Evolutionary conservation across 1,284 basidiomycete genomes (phyloP).

Genomic region (Puccinia novopanici): DNA sequence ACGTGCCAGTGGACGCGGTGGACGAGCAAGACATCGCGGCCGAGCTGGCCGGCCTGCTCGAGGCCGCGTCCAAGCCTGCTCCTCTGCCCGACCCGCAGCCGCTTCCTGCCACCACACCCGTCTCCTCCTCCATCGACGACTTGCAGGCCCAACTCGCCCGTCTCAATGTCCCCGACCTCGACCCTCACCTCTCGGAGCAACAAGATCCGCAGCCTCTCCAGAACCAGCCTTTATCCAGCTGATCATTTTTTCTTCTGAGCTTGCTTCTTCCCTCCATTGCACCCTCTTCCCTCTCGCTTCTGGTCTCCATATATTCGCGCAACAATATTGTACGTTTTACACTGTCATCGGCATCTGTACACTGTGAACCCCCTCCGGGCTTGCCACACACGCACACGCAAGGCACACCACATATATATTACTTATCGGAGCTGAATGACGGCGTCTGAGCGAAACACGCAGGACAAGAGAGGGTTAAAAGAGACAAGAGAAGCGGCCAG

Average conservation of each 20-base stretch:
- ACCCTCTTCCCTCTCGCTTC: neutral
- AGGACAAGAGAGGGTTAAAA: no score
- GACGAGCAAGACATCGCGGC: constrained; percentile 16
- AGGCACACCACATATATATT: no score
- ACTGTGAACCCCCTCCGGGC: no score
- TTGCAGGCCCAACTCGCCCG: neutral
- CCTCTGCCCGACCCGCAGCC: neutral
- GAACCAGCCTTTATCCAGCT: neutral
- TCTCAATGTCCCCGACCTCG: neutral
- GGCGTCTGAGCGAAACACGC: no score
- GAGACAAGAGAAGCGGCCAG: no score
- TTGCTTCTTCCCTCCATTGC: neutral
- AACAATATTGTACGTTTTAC: no score
- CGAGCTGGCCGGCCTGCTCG: constrained; percentile 28
- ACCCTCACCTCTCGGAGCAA: neutral
- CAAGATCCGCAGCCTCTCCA: neutral
- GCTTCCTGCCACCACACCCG: neutral
- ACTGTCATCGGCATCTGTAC: no score
- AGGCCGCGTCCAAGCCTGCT: neutral
- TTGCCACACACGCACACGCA: no score
- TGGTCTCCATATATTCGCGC: no score
- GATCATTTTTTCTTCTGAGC: neutral
- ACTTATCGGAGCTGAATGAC: no score
- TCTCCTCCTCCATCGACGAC: constrained; percentile 5
- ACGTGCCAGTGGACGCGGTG: neutral